Base-by-base conservation (phyloP, 1,284 basidiomycete genomes). In the Papiliotrema nemorosa region DNA sequence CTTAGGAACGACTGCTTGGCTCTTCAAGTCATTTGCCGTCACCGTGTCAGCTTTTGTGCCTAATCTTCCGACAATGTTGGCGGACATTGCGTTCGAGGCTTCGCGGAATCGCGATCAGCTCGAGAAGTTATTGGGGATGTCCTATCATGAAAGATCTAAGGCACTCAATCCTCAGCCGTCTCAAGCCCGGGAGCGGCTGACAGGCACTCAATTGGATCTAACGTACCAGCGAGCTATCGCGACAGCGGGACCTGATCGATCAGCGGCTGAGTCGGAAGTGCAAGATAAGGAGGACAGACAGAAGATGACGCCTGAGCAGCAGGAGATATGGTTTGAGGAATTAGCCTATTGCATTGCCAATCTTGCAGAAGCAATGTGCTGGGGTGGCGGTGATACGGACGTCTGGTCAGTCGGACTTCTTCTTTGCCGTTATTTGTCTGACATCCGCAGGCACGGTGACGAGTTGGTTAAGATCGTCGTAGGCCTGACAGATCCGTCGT, bases 391-490 rank as follows among this genome's bases (percentile, higher is more conserved):
- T 5, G n/a, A 26, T n/a, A 9, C 6, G 29, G 29, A 41, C 10
- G 31, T 58, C 3, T 71, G 69, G 69, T 69, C 13, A 40, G 67
- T 58, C 13, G 1, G 29, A 31, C 4, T 1, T 12, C 4, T 3
- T 12, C 2, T 4, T 21, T 5, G 4, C 10, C 18, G n/a, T 9
- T 12, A 31, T 13, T 5, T 13, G 5, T 24, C 44, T 46, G 20
- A 38, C 13, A 3, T 43, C 12, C 14, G 14, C 42, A 69, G 69
- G 66, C 41, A 47, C 31, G 53, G 50, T 0, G 55, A 62, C 24
- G 54, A 63, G 41, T 60, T 72, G 2, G 58, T 64, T 4, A 53
- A 57, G 27, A 51, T 63, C 7, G 57, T 64, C 14, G n/a, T 62
- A 2, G 48, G 46, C 6, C 37, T 67, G 18, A 50, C 52, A 2